phyloP scores from a whole-genome alignment of 2,329 filamentous ascomycete genomes.

The Aspergillus sp. region DNA sequence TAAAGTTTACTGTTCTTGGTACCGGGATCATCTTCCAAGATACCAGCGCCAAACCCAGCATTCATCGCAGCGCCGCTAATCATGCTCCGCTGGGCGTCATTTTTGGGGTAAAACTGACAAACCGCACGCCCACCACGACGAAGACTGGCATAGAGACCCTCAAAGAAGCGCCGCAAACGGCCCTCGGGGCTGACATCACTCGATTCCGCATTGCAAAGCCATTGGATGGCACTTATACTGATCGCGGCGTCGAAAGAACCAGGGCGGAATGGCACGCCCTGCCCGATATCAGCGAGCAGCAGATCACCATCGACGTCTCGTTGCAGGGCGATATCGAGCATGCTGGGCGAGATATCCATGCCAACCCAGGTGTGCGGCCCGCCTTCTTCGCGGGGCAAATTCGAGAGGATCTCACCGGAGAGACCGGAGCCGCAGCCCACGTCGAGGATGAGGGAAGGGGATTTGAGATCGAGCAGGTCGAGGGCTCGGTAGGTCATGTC shows the following conservation, averaged over 20 bases:
- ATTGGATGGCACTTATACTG: constrained; percentile 92
- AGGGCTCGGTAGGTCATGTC: constrained; percentile 91
- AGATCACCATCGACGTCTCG: constrained; percentile 87
- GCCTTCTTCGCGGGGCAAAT: constrained; percentile 59
- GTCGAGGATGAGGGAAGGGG: constrained; percentile 84
- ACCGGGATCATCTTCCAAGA: constrained; percentile 89
- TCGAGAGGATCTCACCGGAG: constrained; percentile 83
- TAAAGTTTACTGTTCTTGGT: constrained; percentile 98
- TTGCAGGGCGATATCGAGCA: constrained; percentile 91
- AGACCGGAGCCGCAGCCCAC: constrained; percentile 94
- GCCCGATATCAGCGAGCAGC: constrained; percentile 89
- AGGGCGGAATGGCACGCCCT: constrained; percentile 86
- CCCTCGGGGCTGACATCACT: constrained; percentile 74
- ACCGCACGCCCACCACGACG: constrained; percentile 80
- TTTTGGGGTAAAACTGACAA: constrained; percentile 97
- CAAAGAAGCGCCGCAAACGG: constrained; percentile 77
- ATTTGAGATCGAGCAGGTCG: constrained; percentile 72
- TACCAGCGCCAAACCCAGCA: constrained; percentile 88
- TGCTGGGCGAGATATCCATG: constrained; percentile 90
- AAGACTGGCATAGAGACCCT: constrained; percentile 77
- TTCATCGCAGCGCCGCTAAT: constrained; percentile 83
- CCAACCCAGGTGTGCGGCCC: constrained; percentile 94
- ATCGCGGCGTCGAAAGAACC: constrained; percentile 93
- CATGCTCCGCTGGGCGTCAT: constrained; percentile 84
- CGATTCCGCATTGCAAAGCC: constrained; percentile 92